A percentile compares a stretch with the other conserved stretches of the same genome.
Evolutionary conservation across 2,329 filamentous ascomycete genomes (phyloP).

Genomic region (Ophiostoma fasciatum): DNA sequence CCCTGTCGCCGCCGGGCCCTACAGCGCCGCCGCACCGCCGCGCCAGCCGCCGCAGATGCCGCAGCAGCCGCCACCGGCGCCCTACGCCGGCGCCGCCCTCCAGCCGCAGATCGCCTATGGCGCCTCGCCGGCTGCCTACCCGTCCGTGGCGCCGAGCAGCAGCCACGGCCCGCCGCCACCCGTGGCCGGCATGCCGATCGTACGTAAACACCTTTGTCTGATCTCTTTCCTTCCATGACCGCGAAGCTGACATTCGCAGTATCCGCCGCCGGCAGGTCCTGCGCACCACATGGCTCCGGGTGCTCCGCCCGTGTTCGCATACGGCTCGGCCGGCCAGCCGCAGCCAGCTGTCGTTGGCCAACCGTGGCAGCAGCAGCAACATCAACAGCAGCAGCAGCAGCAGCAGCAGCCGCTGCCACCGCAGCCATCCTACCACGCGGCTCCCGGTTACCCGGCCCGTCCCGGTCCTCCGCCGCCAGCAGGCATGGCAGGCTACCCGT

Average conservation of each 20-base stretch:
- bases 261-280: constrained; percentile 18
- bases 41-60: neutral
- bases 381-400: neutral
- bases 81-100: constrained; percentile 23
- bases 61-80: constrained; percentile 10
- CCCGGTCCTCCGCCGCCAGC: constrained; percentile 8
- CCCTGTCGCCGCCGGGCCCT: constrained; percentile 28
- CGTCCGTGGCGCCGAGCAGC: constrained; percentile 24
- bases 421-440: constrained; percentile 16
- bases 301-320: constrained; percentile 12
- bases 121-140: constrained; percentile 27
- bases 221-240: too few species aligned
- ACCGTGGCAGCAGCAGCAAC: constrained; percentile 18
- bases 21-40: constrained; percentile 13
- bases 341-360: constrained; percentile 17
- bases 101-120: constrained; percentile 32
- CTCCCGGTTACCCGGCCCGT: constrained; percentile 16
- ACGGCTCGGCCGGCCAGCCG: constrained; percentile 19
- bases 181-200: too few species aligned
- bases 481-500: constrained; percentile 54
- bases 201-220: too few species aligned
- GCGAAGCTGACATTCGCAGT: constrained; percentile 19
- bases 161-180: constrained; percentile 27
- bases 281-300: constrained; percentile 5
- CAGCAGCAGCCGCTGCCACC: constrained; percentile 7